A percentile compares a stretch with the other conserved stretches of the same genome.
Evolutionary conservation across 768 basidiomycete species (phyloP).

Genomic region (Melanogaster broomeanus): DNA sequence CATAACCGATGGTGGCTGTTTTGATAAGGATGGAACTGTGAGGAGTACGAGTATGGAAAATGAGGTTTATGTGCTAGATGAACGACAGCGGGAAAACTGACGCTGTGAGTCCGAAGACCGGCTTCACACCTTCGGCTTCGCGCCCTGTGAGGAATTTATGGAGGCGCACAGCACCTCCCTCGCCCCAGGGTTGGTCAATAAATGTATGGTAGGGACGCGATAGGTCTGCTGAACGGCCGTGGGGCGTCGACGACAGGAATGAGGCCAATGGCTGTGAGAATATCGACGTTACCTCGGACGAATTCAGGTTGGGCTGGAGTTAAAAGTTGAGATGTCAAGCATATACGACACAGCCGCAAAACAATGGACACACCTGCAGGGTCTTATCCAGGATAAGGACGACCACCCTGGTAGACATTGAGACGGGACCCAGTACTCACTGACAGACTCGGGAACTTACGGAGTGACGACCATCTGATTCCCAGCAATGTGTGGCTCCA

Average conservation of each 20-base stretch:
- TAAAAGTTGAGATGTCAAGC: not conserved
- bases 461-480: slow-evolving; percentile 79
- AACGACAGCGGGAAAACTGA: slow-evolving; percentile 39
- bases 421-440: not conserved
- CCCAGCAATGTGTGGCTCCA: slow-evolving; percentile 79
- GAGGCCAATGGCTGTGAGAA: slow-evolving; percentile 85
- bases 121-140: slow-evolving; percentile 82
- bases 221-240: slow-evolving; percentile 54
- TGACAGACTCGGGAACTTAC: slow-evolving; percentile 46
- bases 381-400: slow-evolving; percentile 82
- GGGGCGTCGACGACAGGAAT: slow-evolving; percentile 64
- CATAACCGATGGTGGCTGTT: slow-evolving; percentile 52
- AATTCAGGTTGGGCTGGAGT: slow-evolving; percentile 74
- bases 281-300: slow-evolving; percentile 73
- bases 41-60: not conserved
- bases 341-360: not conserved
- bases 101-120: slow-evolving; percentile 89
- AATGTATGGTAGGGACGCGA: slow-evolving; percentile 59
- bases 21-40: slow-evolving; percentile 53
- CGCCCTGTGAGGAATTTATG: slow-evolving; percentile 87
- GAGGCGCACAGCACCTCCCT: slow-evolving; percentile 45
- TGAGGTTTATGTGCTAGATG: not conserved
- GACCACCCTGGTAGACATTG: slow-evolving; percentile 58
- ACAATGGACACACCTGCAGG: slow-evolving; percentile 60
- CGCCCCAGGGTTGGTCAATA: slow-evolving; percentile 51